Evolutionary conservation across 2,329 filamentous ascomycete species (phyloP).

Genomic region (Fusarium graminum): DNA sequence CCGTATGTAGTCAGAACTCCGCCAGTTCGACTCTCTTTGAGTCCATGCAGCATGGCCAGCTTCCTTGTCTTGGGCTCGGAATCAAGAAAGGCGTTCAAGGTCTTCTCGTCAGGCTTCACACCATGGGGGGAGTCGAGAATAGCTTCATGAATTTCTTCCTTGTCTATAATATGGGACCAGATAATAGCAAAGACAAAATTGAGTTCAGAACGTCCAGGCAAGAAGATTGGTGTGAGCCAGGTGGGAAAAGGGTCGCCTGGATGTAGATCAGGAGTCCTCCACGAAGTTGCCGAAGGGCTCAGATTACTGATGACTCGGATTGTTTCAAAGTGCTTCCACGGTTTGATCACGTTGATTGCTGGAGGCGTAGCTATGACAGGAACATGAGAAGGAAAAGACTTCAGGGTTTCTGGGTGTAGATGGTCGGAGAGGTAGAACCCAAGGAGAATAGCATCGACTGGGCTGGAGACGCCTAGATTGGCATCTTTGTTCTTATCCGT

Average conservation of each 20-base stretch:
- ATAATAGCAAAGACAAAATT: constrained; percentile 43
- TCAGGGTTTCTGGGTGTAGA: constrained; percentile 37
- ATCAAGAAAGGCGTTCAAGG: constrained; percentile 38
- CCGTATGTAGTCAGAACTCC: constrained; percentile 28
- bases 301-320: constrained; percentile 34
- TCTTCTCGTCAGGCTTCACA: constrained; percentile 27
- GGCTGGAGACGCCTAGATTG: neutral
- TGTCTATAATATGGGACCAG: constrained; percentile 36
- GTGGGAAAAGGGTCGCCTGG: constrained; percentile 40
- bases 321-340: constrained; percentile 41
- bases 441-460: constrained; percentile 43
- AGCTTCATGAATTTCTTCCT: constrained; percentile 36
- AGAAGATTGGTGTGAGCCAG: constrained; percentile 42
- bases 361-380: constrained; percentile 39
- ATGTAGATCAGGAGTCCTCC: constrained; percentile 36
- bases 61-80: constrained; percentile 41
- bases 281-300: constrained; percentile 6
- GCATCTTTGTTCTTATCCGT: neutral
- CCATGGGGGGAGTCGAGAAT: constrained; percentile 45
- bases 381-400: constrained; percentile 34
- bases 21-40: constrained; percentile 40
- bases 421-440: constrained; percentile 42
- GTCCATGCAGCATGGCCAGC: constrained; percentile 44
- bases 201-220: constrained; percentile 41
- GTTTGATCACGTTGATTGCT: constrained; percentile 21